These are phyloP conservation scores for Kodamaea restingae DNA, from an alignment of 805 yeast species.

Conservation along the genomic window DNA sequence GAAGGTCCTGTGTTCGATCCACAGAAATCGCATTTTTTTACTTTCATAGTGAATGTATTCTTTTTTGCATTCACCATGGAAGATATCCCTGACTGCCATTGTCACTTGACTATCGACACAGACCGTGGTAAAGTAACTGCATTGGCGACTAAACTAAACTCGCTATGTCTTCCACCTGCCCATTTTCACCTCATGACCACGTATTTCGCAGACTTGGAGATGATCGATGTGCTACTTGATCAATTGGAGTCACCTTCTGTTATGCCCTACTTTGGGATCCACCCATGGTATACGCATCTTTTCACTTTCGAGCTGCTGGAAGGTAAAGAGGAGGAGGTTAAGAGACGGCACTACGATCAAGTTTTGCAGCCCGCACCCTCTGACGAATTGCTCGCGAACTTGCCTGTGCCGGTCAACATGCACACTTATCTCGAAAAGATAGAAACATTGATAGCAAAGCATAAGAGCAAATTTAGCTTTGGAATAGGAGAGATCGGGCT, in stretches of 20 bases:
- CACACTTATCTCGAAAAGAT: constrained; percentile 30
- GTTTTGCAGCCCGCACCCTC: constrained; percentile 45
- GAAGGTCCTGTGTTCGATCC: constrained; percentile 91
- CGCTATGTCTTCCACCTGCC: constrained; percentile 1
- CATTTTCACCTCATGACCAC: constrained; percentile 39
- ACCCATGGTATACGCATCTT: constrained; percentile 87
- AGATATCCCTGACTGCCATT: constrained; percentile 29
- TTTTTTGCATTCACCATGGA: background rate
- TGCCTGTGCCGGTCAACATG: constrained; percentile 63
- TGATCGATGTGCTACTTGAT: constrained; percentile 19
- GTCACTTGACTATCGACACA: constrained; percentile 27
- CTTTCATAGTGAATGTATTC: no score
- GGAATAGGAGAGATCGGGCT: constrained; percentile 90
- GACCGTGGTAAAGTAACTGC: constrained; percentile 8
- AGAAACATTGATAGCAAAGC: constrained; percentile 16
- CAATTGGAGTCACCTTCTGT: constrained; percentile 14
- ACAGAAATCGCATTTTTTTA: constrained; percentile 60
- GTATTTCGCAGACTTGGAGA: constrained; percentile 29
- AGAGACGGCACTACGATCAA: constrained; percentile 51
- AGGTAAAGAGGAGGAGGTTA: constrained; percentile 20
- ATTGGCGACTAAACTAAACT: constrained; percentile 11
- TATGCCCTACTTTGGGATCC: constrained; percentile 65
- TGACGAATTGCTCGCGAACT: constrained; percentile 33
- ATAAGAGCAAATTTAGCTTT: constrained; percentile 11
- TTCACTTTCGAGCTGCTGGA: constrained; percentile 31